phyloP scores from a whole-genome alignment of 2,329 filamentous ascomycete genomes.

The Xylaria sp. region DNA sequence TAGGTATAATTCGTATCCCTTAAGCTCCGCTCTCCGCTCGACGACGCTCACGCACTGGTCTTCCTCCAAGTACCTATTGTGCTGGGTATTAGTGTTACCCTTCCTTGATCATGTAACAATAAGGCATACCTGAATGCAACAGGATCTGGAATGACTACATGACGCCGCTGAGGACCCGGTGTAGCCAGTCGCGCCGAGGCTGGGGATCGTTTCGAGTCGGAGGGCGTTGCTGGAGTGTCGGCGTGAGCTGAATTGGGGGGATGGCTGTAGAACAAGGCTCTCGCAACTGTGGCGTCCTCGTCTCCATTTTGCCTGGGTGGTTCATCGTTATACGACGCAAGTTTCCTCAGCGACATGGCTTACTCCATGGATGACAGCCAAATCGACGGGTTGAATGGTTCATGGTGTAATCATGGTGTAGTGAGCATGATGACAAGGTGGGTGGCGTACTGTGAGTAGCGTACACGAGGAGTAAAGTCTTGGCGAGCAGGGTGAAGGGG shows the following conservation, averaged over 20 bases:
- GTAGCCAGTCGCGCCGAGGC: constrained; percentile 40
- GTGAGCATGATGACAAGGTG: constrained; percentile 30
- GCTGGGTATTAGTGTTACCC: constrained; percentile 16
- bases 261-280: constrained; percentile 47
- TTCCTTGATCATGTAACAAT: neutral
- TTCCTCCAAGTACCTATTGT: constrained; percentile 79
- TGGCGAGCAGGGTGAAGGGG: neutral
- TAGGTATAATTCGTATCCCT: constrained; percentile 91
- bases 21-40: constrained; percentile 73
- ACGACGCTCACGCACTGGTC: constrained; percentile 80
- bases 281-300: constrained; percentile 52
- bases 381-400: constrained; percentile 37
- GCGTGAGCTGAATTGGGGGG: constrained; percentile 39
- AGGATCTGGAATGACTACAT: constrained; percentile 68
- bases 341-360: constrained; percentile 50
- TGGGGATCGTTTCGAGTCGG: constrained; percentile 33
- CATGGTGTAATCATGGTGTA: constrained; percentile 45
- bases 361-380: constrained; percentile 41
- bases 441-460: neutral
- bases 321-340: constrained; percentile 45
- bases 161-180: constrained; percentile 51
- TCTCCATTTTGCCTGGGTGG: constrained; percentile 50
- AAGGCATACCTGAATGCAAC: constrained; percentile 63
- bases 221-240: constrained; percentile 41
- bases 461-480: neutral